phyloP scores from a whole-genome alignment of 192 early-diverging fungal species.

The Ramicandelaber brevisporus region DNA sequence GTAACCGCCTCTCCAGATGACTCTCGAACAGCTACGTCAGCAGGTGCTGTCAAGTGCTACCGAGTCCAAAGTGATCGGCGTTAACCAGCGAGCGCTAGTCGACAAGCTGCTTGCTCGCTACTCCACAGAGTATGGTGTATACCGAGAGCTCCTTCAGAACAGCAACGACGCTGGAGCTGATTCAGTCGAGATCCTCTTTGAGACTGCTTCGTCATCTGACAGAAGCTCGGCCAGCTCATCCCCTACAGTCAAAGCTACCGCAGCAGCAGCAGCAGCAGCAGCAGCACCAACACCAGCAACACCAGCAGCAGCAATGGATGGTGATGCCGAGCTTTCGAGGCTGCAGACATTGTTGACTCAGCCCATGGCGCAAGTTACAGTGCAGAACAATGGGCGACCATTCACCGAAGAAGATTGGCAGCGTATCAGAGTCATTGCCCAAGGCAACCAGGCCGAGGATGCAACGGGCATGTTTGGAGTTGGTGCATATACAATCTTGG shows the following conservation, averaged over 20 bases:
- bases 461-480: constrained; percentile 63
- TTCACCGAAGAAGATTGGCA: constrained; percentile 65
- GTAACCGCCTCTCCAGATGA: too few species aligned
- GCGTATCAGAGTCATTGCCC: constrained; percentile 59
- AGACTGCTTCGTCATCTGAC: constrained; percentile 17
- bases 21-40: not conserved
- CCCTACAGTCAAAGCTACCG: constrained; percentile 6
- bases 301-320: too few species aligned
- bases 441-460: constrained; percentile 71
- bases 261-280: not conserved
- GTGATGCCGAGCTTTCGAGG: too few species aligned
- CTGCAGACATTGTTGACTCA: constrained; percentile 2
- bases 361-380: constrained; percentile 13
- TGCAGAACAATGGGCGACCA: constrained; percentile 63
- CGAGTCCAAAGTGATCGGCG: constrained; percentile 18
- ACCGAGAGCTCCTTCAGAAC: constrained; percentile 50
- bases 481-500: constrained; percentile 71
- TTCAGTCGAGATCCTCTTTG: constrained; percentile 27
- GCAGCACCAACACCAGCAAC: too few species aligned
- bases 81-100: constrained; percentile 75
- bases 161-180: constrained; percentile 49
- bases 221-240: constrained; percentile 1
- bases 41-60: not conserved
- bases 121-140: constrained; percentile 64
- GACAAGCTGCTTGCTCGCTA: constrained; percentile 81